Percentiles rank a stretch among this genome's conserved stretches.
phyloP scores from a whole-genome alignment of 179 eudicot species.

The Gypsophila paniculata region DNA sequence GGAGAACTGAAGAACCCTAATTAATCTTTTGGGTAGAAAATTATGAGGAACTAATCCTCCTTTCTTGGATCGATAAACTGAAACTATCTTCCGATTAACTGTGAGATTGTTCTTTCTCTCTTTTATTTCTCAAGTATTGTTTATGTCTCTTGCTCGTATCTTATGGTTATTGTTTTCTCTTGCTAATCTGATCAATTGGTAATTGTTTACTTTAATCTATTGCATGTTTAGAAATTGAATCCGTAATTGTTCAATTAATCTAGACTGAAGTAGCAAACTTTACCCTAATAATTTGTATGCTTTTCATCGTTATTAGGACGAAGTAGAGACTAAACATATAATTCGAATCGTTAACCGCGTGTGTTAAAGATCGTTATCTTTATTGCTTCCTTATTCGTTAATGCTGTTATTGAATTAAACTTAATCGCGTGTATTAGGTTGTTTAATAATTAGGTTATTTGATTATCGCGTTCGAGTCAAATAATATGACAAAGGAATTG shows the following conservation, averaged over 20 bases:
- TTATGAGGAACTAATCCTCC: too few relatives aligned
- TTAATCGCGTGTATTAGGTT: neutral
- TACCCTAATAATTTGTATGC: neutral
- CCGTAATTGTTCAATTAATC: conserved; percentile 2
- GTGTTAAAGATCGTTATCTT: neutral
- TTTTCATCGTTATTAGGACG: neutral
- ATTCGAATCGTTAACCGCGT: conserved; percentile 1
- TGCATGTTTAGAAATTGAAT: neutral
- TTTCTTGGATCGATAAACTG: too few relatives aligned
- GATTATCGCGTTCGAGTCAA: too few relatives aligned
- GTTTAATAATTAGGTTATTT: too few relatives aligned
- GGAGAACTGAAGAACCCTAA: too few relatives aligned
- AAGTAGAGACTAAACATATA: neutral
- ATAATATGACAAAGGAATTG: too few relatives aligned
- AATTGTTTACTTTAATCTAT: neutral
- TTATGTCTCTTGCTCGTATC: neutral
- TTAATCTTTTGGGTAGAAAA: too few relatives aligned
- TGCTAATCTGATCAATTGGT: conserved; percentile 1
- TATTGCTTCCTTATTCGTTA: neutral
- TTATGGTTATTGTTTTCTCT: neutral
- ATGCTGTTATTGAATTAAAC: neutral
- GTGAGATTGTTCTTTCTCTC: neutral
- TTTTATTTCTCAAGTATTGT: neutral
- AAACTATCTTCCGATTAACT: too few relatives aligned
- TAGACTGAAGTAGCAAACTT: neutral